Evolutionary conservation across 805 yeast species (phyloP).

Genomic region (Sungouiozyma intestinalis): DNA sequence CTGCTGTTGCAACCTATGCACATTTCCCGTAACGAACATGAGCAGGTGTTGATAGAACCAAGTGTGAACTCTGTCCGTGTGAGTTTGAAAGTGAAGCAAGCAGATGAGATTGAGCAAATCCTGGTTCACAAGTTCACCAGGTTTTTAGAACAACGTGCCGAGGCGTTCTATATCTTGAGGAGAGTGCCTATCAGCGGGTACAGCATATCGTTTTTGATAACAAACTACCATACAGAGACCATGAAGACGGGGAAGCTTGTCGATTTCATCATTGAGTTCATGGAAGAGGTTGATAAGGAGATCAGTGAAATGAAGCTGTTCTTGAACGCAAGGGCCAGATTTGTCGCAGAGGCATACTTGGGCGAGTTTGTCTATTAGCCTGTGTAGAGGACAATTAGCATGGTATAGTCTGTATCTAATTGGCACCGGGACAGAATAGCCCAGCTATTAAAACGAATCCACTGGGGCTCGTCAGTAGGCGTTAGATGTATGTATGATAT

Average conservation of each 20-base stretch:
- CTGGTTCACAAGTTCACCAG: constrained; percentile 91
- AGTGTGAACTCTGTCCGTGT: constrained; percentile 87
- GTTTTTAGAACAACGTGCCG: constrained; percentile 91
- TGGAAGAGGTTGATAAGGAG: constrained; percentile 98
- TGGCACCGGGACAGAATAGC: too few relatives aligned
- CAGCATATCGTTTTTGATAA: constrained; percentile 85
- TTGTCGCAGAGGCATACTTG: constrained; percentile 91
- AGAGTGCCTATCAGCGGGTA: constrained; percentile 84
- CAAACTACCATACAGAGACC: constrained; percentile 89
- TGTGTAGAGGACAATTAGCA: too few relatives aligned
- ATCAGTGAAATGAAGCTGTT: constrained; percentile 97
- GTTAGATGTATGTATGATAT: too few relatives aligned
- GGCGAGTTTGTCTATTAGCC: constrained; percentile 64
- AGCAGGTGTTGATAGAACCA: constrained; percentile 85
- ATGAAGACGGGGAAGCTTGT: constrained; percentile 93
- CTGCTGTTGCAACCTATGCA: constrained; percentile 80
- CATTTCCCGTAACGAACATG: constrained; percentile 88
- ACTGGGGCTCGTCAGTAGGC: too few relatives aligned
- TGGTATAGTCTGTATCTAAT: too few relatives aligned
- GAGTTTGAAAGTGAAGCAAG: constrained; percentile 88
- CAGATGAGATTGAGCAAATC: constrained; percentile 92
- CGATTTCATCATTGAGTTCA: constrained; percentile 93
- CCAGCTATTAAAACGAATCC: too few relatives aligned
- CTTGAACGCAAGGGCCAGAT: constrained; percentile 94
- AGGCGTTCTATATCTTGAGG: constrained; percentile 83